phyloP scores from a whole-genome alignment of 2,329 filamentous ascomycete genomes.

The Fusarium hostae region DNA sequence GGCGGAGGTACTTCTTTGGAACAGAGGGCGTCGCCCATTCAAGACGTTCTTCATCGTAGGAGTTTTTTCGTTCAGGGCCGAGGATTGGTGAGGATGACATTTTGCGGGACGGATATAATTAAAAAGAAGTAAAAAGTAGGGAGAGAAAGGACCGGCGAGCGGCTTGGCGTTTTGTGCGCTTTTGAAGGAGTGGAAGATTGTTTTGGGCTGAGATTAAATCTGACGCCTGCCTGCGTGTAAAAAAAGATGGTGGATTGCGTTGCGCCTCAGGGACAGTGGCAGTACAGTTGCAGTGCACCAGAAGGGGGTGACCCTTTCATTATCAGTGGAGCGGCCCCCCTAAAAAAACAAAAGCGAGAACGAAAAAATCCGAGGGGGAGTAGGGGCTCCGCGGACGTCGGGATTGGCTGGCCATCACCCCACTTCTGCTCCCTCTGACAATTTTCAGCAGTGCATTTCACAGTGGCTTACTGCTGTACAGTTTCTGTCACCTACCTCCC shows the following conservation, averaged over 20 bases:
- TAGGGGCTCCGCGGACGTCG: constrained; percentile 6
- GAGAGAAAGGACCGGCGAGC: not conserved
- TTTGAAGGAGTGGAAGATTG: constrained; percentile 14
- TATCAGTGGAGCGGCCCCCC: constrained; percentile 4
- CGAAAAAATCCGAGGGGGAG: constrained; percentile 13
- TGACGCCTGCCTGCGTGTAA: not conserved
- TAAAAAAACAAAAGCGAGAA: not conserved
- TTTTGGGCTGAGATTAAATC: constrained; percentile 6
- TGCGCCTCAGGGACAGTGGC: not conserved
- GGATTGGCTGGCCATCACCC: constrained; percentile 3
- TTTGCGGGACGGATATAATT: not conserved
- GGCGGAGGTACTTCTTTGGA: constrained; percentile 40
- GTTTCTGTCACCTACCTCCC: not conserved
- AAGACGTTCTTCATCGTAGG: constrained; percentile 44
- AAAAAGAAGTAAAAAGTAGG: not conserved
- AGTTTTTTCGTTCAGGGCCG: constrained; percentile 16
- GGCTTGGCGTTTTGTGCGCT: not conserved
- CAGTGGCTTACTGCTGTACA: not conserved
- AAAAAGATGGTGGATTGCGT: not conserved
- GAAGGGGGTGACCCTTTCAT: constrained; percentile 16
- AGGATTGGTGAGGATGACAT: constrained; percentile 29
- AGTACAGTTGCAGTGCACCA: not conserved
- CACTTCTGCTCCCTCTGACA: not conserved
- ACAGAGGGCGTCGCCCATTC: constrained; percentile 35
- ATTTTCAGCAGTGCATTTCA: not conserved